Evolutionary conservation across 2,329 filamentous ascomycete species (phyloP), one percentile per base, ranked within the genome.

Genomic region (Berkeleyomyces basicola): DNA sequence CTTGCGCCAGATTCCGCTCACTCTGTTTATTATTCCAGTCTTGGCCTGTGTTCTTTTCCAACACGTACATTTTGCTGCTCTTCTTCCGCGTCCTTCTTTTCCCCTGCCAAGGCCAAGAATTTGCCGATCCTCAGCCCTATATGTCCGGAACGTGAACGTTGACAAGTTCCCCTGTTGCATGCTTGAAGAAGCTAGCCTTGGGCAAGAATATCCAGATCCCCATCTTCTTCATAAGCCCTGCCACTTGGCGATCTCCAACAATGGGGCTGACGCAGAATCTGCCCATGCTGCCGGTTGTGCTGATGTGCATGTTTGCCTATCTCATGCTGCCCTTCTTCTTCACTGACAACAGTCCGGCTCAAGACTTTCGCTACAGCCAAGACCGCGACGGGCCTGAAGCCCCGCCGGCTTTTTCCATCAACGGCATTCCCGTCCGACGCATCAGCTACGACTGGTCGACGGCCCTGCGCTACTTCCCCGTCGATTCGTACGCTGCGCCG

Each of bases 381-480:
- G 7, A 11, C 31, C 46, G 10, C 16, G 5, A 14, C 14, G n/a
- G 31, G 33, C 16, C 58, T 9, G 36, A 31, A 6, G 33, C 58
- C 14, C 58, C 40, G 9, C 33, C 36, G 33, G 42, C 23, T 23
- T 46, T 55, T 36, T 31, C 47, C 14, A 31, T 65, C 11, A 46
- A 36, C 11, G 65, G 63, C 31, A 62, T 67, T 14, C 61, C 59
- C n/a, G 69, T 64, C 66, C 66, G 58, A 68, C 71, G 58, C 68
- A 67, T 40, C 62, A 65, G 63, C 68, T 69, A 71, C 64, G 68
- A 73, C 63, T 75, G 73, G 73, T 65, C 70, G 0, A 63, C 62
- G 0, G 66, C 68, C 1, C 61, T 61, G 9, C 66, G 70, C 16
- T 69, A 70, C 51, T 61, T 71, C 64, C 71, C 72, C 3, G 70